These are phyloP conservation scores for Cercospora sp. DNA, from an alignment of 2,329 filamentous ascomycete genomes.

Conservation along the genomic window DNA sequence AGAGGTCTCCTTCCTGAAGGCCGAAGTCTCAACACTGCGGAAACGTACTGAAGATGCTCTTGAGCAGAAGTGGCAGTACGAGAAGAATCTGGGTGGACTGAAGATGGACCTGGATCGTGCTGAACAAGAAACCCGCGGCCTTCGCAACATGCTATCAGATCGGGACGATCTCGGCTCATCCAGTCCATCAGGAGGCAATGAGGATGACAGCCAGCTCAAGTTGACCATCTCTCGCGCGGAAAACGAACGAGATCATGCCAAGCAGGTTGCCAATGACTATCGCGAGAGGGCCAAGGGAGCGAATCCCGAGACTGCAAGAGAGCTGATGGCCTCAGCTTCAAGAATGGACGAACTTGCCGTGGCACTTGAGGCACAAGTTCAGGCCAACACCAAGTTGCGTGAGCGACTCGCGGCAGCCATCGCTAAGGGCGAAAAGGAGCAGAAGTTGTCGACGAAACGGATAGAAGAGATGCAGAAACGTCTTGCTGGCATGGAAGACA, in stretches of 20 bases:
- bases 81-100: constrained; percentile 81
- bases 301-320: constrained; percentile 42
- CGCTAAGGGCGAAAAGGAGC: constrained; percentile 77
- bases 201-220: constrained; percentile 54
- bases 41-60: constrained; percentile 89
- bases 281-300: constrained; percentile 63
- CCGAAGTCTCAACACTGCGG: constrained; percentile 81
- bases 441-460: constrained; percentile 73
- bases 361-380: constrained; percentile 77
- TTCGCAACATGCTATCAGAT: constrained; percentile 75
- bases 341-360: constrained; percentile 77
- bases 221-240: constrained; percentile 67
- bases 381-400: constrained; percentile 73
- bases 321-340: constrained; percentile 70
- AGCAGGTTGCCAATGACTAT: constrained; percentile 63
- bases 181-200: constrained; percentile 39
- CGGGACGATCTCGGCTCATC: constrained; percentile 66
- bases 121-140: constrained; percentile 85
- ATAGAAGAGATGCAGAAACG: constrained; percentile 82
- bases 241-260: constrained; percentile 70
- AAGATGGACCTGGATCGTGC: constrained; percentile 97
- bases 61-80: constrained; percentile 93
- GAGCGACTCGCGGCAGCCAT: constrained; percentile 77
- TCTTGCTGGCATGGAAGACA: constrained; percentile 79
- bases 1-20: constrained; percentile 75